Percentiles rank a stretch among this genome's conserved stretches.
Evolutionary conservation across 1,284 basidiomycete species (phyloP).

Genomic region (Termitomyces sp.): DNA sequence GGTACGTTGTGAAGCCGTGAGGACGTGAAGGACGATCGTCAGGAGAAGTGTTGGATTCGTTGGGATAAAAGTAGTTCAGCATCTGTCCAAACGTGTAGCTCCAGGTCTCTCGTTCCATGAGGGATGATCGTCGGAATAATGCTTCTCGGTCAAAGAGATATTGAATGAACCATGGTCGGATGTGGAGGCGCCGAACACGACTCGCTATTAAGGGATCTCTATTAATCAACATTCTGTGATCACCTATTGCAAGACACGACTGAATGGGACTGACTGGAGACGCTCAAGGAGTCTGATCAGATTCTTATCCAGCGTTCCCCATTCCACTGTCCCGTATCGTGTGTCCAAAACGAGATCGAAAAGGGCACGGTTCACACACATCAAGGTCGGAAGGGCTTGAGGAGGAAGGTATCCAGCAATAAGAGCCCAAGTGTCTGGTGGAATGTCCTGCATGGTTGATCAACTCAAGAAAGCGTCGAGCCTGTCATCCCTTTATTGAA

Average conservation of each 20-base stretch:
- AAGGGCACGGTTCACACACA: conserved; percentile 27
- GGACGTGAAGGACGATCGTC: not conserved
- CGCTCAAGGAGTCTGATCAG: conserved; percentile 22
- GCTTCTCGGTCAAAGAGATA: conserved; percentile 24
- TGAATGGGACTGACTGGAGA: conserved; percentile 23
- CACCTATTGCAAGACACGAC: not conserved
- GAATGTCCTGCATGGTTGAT: conserved; percentile 9
- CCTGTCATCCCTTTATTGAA: not conserved
- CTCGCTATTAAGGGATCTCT: conserved; percentile 26
- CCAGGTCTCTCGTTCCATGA: conserved; percentile 1
- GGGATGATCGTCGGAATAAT: conserved; percentile 5
- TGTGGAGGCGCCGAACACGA: conserved; percentile 25
- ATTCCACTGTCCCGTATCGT: conserved; percentile 27
- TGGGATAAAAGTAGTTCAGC: not conserved
- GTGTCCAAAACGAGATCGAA: conserved; percentile 25
- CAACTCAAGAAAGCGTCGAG: not conserved
- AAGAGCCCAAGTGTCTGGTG: conserved; percentile 15
- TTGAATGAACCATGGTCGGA: conserved; percentile 35
- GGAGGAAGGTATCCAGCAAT: conserved; percentile 7
- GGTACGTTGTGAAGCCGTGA: not conserved
- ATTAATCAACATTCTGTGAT: not conserved
- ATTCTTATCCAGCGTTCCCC: conserved; percentile 24
- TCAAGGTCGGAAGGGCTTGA: not conserved
- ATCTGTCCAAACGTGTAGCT: conserved; percentile 1
- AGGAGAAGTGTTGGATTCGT: not conserved